phyloP scores from a whole-genome alignment of 2,329 filamentous ascomycete genomes.

The Colletotrichum salicis region DNA sequence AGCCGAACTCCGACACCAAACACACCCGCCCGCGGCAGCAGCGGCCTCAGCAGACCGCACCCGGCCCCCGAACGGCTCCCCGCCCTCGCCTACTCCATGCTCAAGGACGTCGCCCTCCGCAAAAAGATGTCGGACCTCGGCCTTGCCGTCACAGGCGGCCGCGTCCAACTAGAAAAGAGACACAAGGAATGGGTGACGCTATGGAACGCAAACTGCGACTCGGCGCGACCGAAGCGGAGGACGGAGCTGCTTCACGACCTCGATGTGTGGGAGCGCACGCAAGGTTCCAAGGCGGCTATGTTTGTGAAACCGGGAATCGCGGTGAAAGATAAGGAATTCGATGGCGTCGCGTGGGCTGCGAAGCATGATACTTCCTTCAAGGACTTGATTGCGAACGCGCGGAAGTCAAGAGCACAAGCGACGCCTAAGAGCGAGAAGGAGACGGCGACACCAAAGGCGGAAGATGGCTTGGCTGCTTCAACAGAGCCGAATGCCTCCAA shows the following conservation, averaged over 20 bases:
- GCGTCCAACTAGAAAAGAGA: conserved; percentile 77
- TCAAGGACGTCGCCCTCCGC: conserved; percentile 81
- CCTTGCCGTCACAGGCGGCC: conserved; percentile 76
- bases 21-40: conserved; percentile 1
- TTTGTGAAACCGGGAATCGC: conserved; percentile 39
- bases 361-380: conserved; percentile 81
- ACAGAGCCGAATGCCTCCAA: not conserved
- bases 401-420: conserved; percentile 61
- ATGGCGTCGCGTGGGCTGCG: conserved; percentile 78
- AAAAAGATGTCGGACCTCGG: conserved; percentile 87
- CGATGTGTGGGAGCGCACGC: conserved; percentile 86
- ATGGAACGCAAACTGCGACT: conserved; percentile 97
- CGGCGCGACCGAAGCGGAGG: conserved; percentile 76
- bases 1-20: conserved; percentile 7
- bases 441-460: not conserved
- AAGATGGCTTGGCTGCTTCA: not conserved
- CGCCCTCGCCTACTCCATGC: conserved; percentile 83
- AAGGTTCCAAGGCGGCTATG: conserved; percentile 69
- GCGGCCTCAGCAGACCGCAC: conserved; percentile 43
- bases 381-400: conserved; percentile 81
- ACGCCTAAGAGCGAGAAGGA: conserved; percentile 42
- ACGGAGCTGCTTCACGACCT: conserved; percentile 80
- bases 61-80: conserved; percentile 71
- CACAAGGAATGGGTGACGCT: conserved; percentile 95
- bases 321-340: conserved; percentile 91